These are phyloP conservation scores for Fonsecaea erecta DNA, from an alignment of 2,329 filamentous ascomycete species.

Conservation along the genomic window DNA sequence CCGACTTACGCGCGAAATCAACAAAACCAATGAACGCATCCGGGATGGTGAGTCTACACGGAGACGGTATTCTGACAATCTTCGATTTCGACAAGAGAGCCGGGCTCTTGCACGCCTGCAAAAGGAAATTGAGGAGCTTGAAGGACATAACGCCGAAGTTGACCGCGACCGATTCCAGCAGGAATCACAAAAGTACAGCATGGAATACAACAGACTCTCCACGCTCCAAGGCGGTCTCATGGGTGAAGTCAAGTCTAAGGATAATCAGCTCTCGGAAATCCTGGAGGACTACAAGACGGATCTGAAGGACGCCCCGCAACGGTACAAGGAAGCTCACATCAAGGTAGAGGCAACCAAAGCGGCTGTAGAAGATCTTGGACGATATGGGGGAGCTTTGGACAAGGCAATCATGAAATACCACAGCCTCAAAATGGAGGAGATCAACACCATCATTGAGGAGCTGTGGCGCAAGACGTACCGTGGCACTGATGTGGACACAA, in stretches of 20 bases:
- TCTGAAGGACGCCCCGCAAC: slow-evolving; percentile 78
- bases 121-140: slow-evolving; percentile 72
- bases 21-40: slow-evolving; percentile 76
- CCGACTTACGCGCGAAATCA: slow-evolving; percentile 70
- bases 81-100: slow-evolving; percentile 78
- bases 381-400: slow-evolving; percentile 83
- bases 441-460: slow-evolving; percentile 92
- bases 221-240: slow-evolving; percentile 75
- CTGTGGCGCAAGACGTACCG: slow-evolving; percentile 98
- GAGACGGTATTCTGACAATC: slow-evolving; percentile 85
- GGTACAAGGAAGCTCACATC: slow-evolving; percentile 87
- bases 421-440: slow-evolving; percentile 95
- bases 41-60: slow-evolving; percentile 81
- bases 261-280: slow-evolving; percentile 75
- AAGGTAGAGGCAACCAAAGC: slow-evolving; percentile 90
- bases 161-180: slow-evolving; percentile 75
- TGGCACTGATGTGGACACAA: slow-evolving; percentile 95
- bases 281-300: slow-evolving; percentile 80
- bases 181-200: slow-evolving; percentile 71
- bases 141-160: slow-evolving; percentile 77
- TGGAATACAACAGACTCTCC: slow-evolving; percentile 68
- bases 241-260: slow-evolving; percentile 81
- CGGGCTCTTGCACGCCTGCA: slow-evolving; percentile 70
- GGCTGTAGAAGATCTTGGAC: slow-evolving; percentile 84
- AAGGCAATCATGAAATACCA: slow-evolving; percentile 98